These are phyloP conservation scores for Talaromyces trachyspermus DNA, from an alignment of 495 filamentous ascomycete genomes.

Conservation along the genomic window DNA sequence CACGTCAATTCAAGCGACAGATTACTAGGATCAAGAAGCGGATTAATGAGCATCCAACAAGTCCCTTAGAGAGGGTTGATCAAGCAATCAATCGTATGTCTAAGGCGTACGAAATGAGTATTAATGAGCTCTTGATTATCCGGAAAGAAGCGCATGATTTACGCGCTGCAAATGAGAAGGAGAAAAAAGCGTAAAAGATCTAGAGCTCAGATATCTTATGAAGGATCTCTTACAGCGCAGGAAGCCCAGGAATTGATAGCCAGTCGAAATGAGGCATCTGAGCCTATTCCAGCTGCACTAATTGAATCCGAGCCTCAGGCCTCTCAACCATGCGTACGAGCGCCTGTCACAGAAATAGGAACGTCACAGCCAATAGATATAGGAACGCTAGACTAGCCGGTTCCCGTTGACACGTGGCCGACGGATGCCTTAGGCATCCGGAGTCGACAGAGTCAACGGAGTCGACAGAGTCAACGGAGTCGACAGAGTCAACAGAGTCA, in stretches of 20 bases:
- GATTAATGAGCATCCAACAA: not conserved
- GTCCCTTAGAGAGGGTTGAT: not conserved
- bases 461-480: no score
- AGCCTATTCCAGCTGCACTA: not conserved
- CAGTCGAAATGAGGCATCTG: no score
- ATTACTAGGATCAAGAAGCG: not conserved
- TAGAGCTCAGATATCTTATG: conserved; percentile 1
- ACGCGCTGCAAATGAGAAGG: not conserved
- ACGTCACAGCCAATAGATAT: no score
- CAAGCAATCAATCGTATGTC: not conserved
- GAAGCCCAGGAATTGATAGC: conserved; percentile 2
- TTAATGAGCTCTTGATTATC: no score
- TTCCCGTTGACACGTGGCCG: no score
- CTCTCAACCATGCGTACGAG: not conserved
- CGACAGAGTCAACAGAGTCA: no score
- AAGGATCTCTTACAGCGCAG: conserved; percentile 2
- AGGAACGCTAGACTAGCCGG: no score
- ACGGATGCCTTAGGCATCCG: no score
- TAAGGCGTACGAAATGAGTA: no score
- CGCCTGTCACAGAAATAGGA: no score
- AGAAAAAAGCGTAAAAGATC: conserved; percentile 1
- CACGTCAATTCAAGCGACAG: not conserved
- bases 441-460: no score
- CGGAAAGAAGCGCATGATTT: no score
- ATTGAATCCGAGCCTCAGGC: conserved; percentile 1